phyloP scores from a whole-genome alignment of 495 filamentous ascomycete species.

The Neurospora sp. region DNA sequence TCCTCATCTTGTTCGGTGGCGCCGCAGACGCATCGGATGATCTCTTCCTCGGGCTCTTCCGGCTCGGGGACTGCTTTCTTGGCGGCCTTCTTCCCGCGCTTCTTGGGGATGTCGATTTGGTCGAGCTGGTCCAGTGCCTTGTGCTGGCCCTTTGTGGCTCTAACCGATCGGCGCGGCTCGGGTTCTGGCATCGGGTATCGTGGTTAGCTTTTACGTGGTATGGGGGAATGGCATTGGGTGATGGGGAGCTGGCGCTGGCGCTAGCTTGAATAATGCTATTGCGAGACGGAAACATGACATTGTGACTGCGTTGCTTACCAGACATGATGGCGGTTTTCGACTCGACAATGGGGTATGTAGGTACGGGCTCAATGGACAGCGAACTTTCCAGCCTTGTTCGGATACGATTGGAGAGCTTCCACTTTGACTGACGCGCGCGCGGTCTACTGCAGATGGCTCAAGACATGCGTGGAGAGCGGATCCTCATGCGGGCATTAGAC shows the following conservation, averaged over 20 bases:
- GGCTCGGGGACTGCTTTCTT: conserved; percentile 43
- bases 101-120: conserved; percentile 50
- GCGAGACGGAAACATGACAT: conserved; percentile 1
- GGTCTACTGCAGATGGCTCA: conserved; percentile 23
- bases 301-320: conserved; percentile 22
- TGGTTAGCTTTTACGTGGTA: conserved; percentile 12
- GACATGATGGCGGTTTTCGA: conserved; percentile 17
- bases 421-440: not conserved
- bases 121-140: conserved; percentile 71
- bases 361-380: not conserved
- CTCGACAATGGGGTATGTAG: not conserved
- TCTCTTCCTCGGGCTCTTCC: conserved; percentile 52
- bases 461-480: conserved; percentile 18
- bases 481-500: conserved; percentile 22
- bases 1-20: conserved; percentile 75
- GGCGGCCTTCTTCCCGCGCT: conserved; percentile 48
- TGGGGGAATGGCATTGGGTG: not conserved
- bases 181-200: conserved; percentile 32
- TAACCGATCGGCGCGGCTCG: conserved; percentile 85
- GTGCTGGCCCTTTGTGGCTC: conserved; percentile 93
- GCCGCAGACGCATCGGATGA: conserved; percentile 91
- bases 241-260: not conserved
- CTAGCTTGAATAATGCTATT: not conserved
- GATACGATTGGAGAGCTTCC: conserved; percentile 5
- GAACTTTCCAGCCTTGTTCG: conserved; percentile 1